Base-by-base conservation (phyloP, 148 eudicot genomes). In the Rhododendron vialii region DNA sequence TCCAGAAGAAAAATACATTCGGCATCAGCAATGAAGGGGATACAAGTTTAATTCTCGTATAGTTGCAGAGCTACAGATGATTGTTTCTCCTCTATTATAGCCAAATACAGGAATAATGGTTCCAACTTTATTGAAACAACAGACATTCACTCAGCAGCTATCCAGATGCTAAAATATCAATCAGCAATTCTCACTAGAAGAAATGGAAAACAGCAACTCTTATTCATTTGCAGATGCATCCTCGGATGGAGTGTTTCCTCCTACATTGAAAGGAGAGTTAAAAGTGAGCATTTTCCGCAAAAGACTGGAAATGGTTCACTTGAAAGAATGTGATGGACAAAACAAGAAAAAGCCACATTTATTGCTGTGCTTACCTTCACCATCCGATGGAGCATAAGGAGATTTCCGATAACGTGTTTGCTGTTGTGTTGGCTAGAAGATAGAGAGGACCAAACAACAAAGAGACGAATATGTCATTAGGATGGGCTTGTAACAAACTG, bases 401-500 rank as follows among this genome's bases (percentile, higher is more conserved):
- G 98, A 95, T 89, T 95, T 96, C 85, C 99, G 88, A 90, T 95
- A 95, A 35, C 99, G 88, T n/a, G 99, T 96, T 92, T 95, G 99
- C 87, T 96, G 99, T 82, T 93, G 95, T 28, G 95, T 91, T 67
- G 95, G 95, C 95, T 93, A 45, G 55, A 88, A 69, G 26, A 75
- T 61, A 77, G 75, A 61, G 33, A 51, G 65, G 30, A 80, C 48
- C 81, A 59, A 73, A 86, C 81, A 57, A 24, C 80, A 83, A 51
- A 38, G 24, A 38, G 26, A 18, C 38, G 10, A 33, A 63, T 28
- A 71, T 7, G 48, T 53, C 81, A 87, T 51, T 28, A 71, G 47
- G 59, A 51, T 43, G 61, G 47, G 47, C 20, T 36, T 33, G 6
- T 12, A 63, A 86, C 10, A 18, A n/a, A 69, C 75, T 69, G 36